Percentiles rank a stretch among this genome's conserved stretches.
Evolutionary conservation across 139 green algal species (phyloP).

Genomic region (Pedinophyceae sp.): DNA sequence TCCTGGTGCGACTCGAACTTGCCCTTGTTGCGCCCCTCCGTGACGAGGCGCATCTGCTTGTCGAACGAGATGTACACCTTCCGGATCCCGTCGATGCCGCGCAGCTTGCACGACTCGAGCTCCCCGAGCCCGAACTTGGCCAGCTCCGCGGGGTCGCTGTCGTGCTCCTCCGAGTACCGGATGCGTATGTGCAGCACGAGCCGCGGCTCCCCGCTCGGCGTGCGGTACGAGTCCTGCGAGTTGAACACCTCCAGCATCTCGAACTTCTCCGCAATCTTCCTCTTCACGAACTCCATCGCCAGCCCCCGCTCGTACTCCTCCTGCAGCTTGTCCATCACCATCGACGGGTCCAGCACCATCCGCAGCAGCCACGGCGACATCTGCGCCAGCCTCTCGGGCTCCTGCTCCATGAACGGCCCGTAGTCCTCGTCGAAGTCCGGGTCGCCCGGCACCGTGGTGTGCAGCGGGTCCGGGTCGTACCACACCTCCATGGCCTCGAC

Average conservation of each 20-base stretch:
- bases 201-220: conserved; percentile 7
- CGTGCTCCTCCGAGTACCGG: conserved; percentile 18
- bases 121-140: background rate
- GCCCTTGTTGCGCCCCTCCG: conserved; percentile 8
- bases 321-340: conserved; percentile 93
- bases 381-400: conserved; percentile 51
- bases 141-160: conserved; percentile 17
- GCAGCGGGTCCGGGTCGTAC: conserved; percentile 60
- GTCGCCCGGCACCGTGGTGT: conserved; percentile 82
- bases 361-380: conserved; percentile 91
- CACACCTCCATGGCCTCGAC: conserved; percentile 55
- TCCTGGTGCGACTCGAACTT: conserved; percentile 55
- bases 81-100: conserved; percentile 68
- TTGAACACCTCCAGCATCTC: background rate
- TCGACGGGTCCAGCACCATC: conserved; percentile 76
- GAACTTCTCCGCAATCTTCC: background rate
- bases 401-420: conserved; percentile 78
- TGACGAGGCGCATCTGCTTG: conserved; percentile 41
- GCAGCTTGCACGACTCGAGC: conserved; percentile 7
- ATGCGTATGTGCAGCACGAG: conserved; percentile 79
- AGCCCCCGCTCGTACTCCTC: conserved; percentile 30
- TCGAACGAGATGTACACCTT: conserved; percentile 85
- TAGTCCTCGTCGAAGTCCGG: conserved; percentile 65
- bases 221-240: background rate
- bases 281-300: background rate